Conservation (phyloP, 2,329 filamentous ascomycete species). For the Penicillium sp. region DNA sequence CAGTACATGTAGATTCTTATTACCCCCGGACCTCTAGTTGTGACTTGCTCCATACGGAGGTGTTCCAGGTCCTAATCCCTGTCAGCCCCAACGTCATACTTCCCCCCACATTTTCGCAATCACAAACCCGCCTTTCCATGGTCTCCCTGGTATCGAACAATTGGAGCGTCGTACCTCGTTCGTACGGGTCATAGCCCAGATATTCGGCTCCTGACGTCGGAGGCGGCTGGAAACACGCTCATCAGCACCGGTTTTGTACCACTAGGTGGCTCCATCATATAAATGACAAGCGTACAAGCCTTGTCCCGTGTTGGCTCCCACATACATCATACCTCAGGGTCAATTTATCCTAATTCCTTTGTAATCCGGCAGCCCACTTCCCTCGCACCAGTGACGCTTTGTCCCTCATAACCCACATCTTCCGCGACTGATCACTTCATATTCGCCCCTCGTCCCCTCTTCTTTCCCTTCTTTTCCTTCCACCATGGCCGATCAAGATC, state of each 20-base stretch:
- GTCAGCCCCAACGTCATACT: constrained; percentile 18
- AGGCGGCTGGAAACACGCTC: constrained; percentile 16
- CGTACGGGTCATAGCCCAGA: background rate
- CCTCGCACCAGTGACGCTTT: constrained; percentile 17
- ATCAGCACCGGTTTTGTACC: constrained; percentile 15
- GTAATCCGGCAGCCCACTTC: constrained; percentile 4
- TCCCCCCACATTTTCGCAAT: background rate
- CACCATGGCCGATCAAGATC: constrained; percentile 34
- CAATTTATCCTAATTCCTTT: constrained; percentile 9
- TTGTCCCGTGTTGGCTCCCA: background rate
- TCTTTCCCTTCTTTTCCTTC: constrained; percentile 21
- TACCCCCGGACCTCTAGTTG: background rate
- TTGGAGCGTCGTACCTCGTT: background rate
- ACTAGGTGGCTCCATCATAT: constrained; percentile 16
- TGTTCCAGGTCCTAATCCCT: constrained; percentile 4
- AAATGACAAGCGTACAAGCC: constrained; percentile 14
- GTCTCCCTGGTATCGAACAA: background rate
- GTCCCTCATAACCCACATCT: constrained; percentile 20
- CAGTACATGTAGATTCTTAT: background rate
- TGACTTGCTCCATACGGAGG: constrained; percentile 8
- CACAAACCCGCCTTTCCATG: background rate
- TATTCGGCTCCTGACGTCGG: constrained; percentile 26
- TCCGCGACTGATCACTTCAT: constrained; percentile 23
- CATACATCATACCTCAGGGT: constrained; percentile 19
- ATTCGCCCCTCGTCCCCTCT: constrained; percentile 18